Evolutionary conservation across 768 basidiomycete species (phyloP).

Genomic region (Phlebiopsis gigantea): DNA sequence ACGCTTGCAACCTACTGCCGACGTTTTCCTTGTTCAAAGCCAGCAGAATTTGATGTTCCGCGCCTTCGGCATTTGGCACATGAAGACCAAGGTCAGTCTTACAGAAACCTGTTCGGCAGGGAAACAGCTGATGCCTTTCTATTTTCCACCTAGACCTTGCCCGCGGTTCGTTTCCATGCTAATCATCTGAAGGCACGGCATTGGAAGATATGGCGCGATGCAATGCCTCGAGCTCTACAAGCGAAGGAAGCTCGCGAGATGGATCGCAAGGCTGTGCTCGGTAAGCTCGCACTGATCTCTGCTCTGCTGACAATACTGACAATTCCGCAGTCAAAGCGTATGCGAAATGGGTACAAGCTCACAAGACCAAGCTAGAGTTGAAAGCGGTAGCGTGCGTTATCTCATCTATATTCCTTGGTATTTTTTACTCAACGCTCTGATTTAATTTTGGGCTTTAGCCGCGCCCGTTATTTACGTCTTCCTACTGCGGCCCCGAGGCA

Average conservation of each 20-base stretch:
- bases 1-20: conserved; percentile 59
- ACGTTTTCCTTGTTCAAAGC: conserved; percentile 50
- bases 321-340: conserved; percentile 43
- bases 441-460: conserved; percentile 35
- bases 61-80: conserved; percentile 72
- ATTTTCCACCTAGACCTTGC: conserved; percentile 43
- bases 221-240: conserved; percentile 66
- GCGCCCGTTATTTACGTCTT: conserved; percentile 76
- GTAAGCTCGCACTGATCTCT: conserved; percentile 37
- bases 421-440: no score
- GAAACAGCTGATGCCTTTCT: conserved; percentile 4
- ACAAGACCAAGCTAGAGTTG: conserved; percentile 64
- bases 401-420: no score
- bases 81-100: conserved; percentile 58
- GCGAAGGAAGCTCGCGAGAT: conserved; percentile 60
- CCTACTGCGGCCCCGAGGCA: conserved; percentile 48
- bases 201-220: conserved; percentile 63
- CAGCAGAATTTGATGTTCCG: conserved; percentile 58
- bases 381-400: conserved; percentile 78
- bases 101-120: not conserved
- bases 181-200: conserved; percentile 51
- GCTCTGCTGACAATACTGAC: conserved; percentile 5
- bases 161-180: conserved; percentile 74
- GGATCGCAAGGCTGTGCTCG: conserved; percentile 47
- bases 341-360: conserved; percentile 62